These are phyloP conservation scores for Scedosporium boydii DNA, from an alignment of 2,329 filamentous ascomycete species.

Conservation along the genomic window DNA sequence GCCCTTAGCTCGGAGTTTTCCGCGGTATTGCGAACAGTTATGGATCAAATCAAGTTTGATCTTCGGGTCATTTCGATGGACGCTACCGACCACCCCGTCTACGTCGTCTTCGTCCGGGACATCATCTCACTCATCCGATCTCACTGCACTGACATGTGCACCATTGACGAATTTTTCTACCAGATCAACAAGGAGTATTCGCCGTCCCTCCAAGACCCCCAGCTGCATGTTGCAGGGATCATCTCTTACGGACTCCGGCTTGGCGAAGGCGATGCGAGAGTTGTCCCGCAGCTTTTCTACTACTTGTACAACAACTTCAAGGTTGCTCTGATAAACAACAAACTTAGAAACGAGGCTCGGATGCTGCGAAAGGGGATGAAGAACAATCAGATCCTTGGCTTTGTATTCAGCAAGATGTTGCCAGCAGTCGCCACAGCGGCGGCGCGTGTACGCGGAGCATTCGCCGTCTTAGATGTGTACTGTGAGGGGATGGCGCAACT, in stretches of 20 bases:
- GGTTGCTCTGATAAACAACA: slow-evolving; percentile 38
- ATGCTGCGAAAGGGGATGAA: slow-evolving; percentile 40
- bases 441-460: slow-evolving; percentile 24
- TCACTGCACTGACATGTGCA: slow-evolving; percentile 42
- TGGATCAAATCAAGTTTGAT: slow-evolving; percentile 46
- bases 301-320: slow-evolving; percentile 50
- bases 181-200: slow-evolving; percentile 47
- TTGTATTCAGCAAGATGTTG: slow-evolving; percentile 42
- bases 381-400: slow-evolving; percentile 32
- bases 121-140: slow-evolving; percentile 45
- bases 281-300: slow-evolving; percentile 41
- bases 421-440: slow-evolving; percentile 39
- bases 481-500: slow-evolving; percentile 28
- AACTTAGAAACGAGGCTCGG: slow-evolving; percentile 33
- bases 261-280: slow-evolving; percentile 37
- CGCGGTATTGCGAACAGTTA: slow-evolving; percentile 32
- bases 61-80: slow-evolving; percentile 27
- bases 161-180: slow-evolving; percentile 46
- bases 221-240: slow-evolving; percentile 46
- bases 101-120: slow-evolving; percentile 41
- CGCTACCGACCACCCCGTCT: slow-evolving; percentile 30
- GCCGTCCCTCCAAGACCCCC: slow-evolving; percentile 44
- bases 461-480: slow-evolving; percentile 42
- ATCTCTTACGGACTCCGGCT: slow-evolving; percentile 46
- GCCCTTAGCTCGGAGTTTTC: slow-evolving; percentile 30